Evolutionary conservation across 2,329 filamentous ascomycete genomes (phyloP).

Genomic region (Pseudogymnoascus sp.): DNA sequence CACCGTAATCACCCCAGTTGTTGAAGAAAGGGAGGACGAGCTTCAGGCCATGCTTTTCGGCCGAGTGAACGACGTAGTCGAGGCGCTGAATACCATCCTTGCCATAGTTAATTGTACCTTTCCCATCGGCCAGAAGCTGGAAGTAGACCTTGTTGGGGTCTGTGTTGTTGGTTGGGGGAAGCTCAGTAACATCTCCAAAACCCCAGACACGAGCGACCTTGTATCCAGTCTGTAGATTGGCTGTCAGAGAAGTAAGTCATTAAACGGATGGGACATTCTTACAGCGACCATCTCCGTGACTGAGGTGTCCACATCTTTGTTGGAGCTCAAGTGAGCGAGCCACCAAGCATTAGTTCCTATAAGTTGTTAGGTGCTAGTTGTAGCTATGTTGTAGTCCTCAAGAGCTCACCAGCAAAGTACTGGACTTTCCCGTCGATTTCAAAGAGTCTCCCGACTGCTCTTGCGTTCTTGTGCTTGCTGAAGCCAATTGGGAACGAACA

Average conservation of each 20-base stretch:
- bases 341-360: constrained; percentile 49
- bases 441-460: constrained; percentile 30
- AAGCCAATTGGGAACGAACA: constrained; percentile 16
- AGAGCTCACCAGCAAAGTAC: constrained; percentile 39
- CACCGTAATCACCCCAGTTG: constrained; percentile 62
- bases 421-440: constrained; percentile 37
- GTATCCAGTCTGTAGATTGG: constrained; percentile 39
- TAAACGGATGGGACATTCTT: not conserved
- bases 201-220: constrained; percentile 56
- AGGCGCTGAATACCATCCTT: constrained; percentile 55
- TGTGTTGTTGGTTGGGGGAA: constrained; percentile 26
- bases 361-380: not conserved
- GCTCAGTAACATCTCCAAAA: constrained; percentile 50
- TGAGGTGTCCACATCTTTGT: constrained; percentile 47
- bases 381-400: not conserved
- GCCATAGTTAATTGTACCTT: constrained; percentile 55
- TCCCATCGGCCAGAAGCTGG: constrained; percentile 38
- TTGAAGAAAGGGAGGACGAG: constrained; percentile 60
- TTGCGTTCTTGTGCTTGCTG: constrained; percentile 15
- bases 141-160: constrained; percentile 38
- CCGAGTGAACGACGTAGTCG: constrained; percentile 54
- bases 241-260: constrained; percentile 9
- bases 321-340: constrained; percentile 45
- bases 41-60: constrained; percentile 52
- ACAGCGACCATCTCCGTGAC: constrained; percentile 37